phyloP scores from a whole-genome alignment of 192 early-diverging fungal species.

The Coemansia sp. region DNA sequence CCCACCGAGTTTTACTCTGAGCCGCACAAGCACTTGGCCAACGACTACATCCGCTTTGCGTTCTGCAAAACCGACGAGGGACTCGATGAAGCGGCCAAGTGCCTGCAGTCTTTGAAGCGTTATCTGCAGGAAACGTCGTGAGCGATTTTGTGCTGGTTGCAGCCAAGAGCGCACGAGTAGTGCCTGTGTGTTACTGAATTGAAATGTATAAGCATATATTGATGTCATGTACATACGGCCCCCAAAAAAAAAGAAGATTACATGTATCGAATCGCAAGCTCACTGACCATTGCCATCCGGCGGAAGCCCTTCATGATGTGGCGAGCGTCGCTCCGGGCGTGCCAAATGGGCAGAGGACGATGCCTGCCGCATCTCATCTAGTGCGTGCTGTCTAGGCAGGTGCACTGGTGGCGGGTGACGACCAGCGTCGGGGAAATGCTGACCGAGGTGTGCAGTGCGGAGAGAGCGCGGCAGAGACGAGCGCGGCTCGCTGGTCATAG shows the following conservation, averaged over 20 bases:
- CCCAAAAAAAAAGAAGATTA: not conserved
- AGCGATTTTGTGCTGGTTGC: not conserved
- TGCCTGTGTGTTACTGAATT: not conserved
- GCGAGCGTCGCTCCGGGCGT: constrained; percentile 1
- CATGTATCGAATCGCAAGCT: not conserved
- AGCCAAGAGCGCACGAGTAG: too few relatives aligned
- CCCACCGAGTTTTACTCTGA: constrained; percentile 85
- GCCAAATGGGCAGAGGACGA: not conserved
- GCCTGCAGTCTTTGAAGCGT: constrained; percentile 61
- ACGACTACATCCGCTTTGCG: constrained; percentile 82
- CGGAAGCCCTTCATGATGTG: not conserved
- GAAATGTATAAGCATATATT: not conserved
- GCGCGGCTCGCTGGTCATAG: constrained; percentile 27
- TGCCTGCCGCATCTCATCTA: constrained; percentile 11
- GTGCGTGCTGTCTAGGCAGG: constrained; percentile 17
- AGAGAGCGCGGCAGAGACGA: constrained; percentile 37
- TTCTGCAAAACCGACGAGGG: constrained; percentile 91
- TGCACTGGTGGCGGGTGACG: constrained; percentile 8
- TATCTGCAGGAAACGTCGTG: constrained; percentile 26
- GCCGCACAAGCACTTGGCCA: constrained; percentile 63
- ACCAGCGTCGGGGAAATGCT: not conserved
- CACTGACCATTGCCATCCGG: constrained; percentile 2
- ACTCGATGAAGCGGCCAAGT: constrained; percentile 68
- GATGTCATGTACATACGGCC: not conserved
- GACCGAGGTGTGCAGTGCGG: constrained; percentile 10